These are phyloP conservation scores for Incumbomyces lentus DNA, from an alignment of 2,329 filamentous ascomycete genomes.

Conservation along the genomic window DNA sequence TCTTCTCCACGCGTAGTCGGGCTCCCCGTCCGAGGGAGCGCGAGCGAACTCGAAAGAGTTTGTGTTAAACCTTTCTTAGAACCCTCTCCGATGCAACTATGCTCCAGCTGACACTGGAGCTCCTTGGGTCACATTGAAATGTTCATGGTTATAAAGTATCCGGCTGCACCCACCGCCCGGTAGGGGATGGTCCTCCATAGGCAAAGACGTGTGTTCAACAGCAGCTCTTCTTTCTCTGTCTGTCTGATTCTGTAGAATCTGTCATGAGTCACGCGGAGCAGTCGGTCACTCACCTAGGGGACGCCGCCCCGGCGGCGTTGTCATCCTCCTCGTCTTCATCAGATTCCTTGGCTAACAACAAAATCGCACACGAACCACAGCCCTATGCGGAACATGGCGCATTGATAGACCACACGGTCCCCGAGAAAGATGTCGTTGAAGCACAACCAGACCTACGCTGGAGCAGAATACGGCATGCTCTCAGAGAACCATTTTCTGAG, in stretches of 20 bases:
- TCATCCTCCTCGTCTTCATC: neutral
- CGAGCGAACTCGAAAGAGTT: no score
- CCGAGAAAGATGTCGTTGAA: conserved; percentile 21
- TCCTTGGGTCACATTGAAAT: no score
- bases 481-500: conserved; percentile 53
- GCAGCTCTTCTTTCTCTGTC: no score
- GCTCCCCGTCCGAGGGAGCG: no score
- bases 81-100: neutral
- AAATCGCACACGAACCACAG: neutral
- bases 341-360: neutral
- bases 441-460: conserved; percentile 34
- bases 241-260: no score
- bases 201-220: no score
- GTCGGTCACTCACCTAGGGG: conserved; percentile 9
- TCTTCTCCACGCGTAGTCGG: no score
- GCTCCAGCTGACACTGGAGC: neutral
- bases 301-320: conserved; percentile 6
- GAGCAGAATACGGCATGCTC: conserved; percentile 41
- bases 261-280: conserved; percentile 8
- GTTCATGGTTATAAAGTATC: no score
- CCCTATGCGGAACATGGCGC: conserved; percentile 24
- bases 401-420: conserved; percentile 25
- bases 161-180: no score
- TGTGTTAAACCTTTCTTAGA: no score
- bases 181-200: no score